phyloP scores from a whole-genome alignment of 805 yeast genomes.

The Candida ascalaphidarum region DNA sequence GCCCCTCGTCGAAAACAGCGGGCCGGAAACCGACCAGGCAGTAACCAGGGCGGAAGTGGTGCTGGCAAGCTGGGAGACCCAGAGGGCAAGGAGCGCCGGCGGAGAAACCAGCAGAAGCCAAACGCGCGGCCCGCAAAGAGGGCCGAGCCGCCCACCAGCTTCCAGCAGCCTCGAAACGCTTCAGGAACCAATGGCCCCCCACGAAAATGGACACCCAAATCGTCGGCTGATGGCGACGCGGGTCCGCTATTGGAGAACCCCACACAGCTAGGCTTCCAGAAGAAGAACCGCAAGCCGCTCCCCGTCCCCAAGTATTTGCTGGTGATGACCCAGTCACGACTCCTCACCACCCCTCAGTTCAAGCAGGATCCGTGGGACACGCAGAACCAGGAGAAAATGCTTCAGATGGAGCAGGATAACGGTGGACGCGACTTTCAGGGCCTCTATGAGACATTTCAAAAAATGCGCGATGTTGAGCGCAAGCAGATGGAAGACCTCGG shows the following conservation, averaged over 20 bases:
- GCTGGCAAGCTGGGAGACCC: no score
- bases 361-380: slow-evolving; percentile 57
- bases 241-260: slow-evolving; percentile 26
- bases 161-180: no score
- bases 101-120: no score
- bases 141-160: no score
- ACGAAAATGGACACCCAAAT: background rate
- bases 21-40: no score
- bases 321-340: slow-evolving; percentile 26
- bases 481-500: slow-evolving; percentile 70
- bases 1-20: no score
- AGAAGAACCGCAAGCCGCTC: slow-evolving; percentile 9
- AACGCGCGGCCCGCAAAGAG: no score
- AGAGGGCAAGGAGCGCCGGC: no score
- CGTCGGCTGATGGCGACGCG: no score
- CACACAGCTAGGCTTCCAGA: slow-evolving; percentile 18
- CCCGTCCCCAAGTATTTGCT: slow-evolving; percentile 28
- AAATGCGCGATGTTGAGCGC: slow-evolving; percentile 68
- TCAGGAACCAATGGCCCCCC: no score
- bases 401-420: slow-evolving; percentile 36
- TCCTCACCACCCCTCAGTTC: slow-evolving; percentile 23
- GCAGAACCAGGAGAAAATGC: slow-evolving; percentile 59
- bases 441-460: slow-evolving; percentile 66
- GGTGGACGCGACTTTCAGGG: slow-evolving; percentile 54
- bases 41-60: no score